These are phyloP conservation scores for Trifolium repens DNA, from an alignment of 306 rosid genomes.

Conservation along the genomic window DNA sequence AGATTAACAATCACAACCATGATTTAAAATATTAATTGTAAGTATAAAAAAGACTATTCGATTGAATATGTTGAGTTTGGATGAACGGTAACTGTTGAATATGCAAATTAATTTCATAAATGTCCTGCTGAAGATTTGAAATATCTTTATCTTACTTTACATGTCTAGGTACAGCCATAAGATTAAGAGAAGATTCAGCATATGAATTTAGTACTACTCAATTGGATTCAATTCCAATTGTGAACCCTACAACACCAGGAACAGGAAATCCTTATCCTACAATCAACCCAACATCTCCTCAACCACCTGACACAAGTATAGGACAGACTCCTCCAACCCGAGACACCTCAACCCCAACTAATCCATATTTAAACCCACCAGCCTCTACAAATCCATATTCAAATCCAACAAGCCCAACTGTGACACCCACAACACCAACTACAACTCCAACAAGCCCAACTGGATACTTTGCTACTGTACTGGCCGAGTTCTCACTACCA, in stretches of 20 bases:
- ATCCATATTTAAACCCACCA: conserved; percentile 40
- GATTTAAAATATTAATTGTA: neutral
- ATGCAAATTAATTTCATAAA: too few relatives aligned
- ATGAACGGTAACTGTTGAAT: too few relatives aligned
- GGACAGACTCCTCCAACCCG: conserved; percentile 47
- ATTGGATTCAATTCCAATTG: conserved; percentile 61
- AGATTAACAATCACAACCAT: neutral
- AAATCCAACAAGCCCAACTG: conserved; percentile 41
- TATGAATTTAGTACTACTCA: conserved; percentile 47
- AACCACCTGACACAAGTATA: conserved; percentile 46
- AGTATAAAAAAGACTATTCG: neutral
- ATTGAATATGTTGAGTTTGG: too few relatives aligned
- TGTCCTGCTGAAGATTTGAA: conserved; percentile 20
- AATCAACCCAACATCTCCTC: conserved; percentile 54
- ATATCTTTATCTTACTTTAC: conserved; percentile 36
- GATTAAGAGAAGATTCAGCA: conserved; percentile 52
- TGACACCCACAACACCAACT: conserved; percentile 33
- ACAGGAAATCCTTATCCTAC: conserved; percentile 55
- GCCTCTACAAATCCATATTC: conserved; percentile 1
- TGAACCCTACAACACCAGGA: conserved; percentile 82
- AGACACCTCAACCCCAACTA: conserved; percentile 35
- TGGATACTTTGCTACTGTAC: too few relatives aligned
- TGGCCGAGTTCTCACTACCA: too few relatives aligned
- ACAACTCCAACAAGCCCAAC: too few relatives aligned
- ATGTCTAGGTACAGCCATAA: conserved; percentile 49